A percentile compares a stretch with the other conserved stretches of the same genome.
These are phyloP conservation scores for Salix viminalis DNA, from an alignment of 345 rosid genomes.

Conservation along the genomic window DNA sequence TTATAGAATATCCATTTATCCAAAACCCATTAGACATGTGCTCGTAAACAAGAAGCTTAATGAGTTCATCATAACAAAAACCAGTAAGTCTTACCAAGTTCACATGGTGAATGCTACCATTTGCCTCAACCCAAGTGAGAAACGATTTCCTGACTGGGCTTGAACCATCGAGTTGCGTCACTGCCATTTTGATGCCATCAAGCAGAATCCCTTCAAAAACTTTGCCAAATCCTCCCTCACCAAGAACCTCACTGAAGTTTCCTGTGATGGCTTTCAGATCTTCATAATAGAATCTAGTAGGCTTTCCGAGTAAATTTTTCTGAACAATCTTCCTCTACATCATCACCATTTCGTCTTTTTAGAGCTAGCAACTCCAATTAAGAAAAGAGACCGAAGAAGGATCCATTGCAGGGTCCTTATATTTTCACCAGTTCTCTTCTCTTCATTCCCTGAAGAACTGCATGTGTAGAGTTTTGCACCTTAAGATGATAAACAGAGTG, in stretches of 20 bases:
- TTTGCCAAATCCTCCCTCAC: conserved; percentile 11
- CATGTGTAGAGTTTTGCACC: too few species aligned
- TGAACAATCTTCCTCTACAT: neutral
- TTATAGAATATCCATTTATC: conserved; percentile 12
- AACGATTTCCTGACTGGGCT: conserved; percentile 1
- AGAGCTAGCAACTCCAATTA: neutral
- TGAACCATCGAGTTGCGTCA: neutral
- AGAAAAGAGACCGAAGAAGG: too few species aligned
- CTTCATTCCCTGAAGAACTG: too few species aligned
- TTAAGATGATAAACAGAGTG: too few species aligned
- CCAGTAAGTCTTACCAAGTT: conserved; percentile 14
- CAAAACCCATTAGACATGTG: conserved; percentile 6
- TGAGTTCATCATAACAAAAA: conserved; percentile 16
- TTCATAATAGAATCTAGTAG: conserved; percentile 6
- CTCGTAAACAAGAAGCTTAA: conserved; percentile 13
- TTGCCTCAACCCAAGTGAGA: conserved; percentile 12
- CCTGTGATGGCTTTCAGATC: conserved; percentile 1
- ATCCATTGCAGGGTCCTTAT: too few species aligned
- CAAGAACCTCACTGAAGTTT: conserved; percentile 4
- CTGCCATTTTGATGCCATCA: conserved; percentile 11
- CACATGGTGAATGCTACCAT: conserved; percentile 10
- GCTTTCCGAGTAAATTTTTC: neutral
- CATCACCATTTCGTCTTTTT: neutral
- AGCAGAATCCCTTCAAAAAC: conserved; percentile 11
- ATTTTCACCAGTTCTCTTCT: too few species aligned